These are phyloP conservation scores for Euphrasia arctica DNA, from an alignment of 305 asterid genomes.

Conservation along the genomic window DNA sequence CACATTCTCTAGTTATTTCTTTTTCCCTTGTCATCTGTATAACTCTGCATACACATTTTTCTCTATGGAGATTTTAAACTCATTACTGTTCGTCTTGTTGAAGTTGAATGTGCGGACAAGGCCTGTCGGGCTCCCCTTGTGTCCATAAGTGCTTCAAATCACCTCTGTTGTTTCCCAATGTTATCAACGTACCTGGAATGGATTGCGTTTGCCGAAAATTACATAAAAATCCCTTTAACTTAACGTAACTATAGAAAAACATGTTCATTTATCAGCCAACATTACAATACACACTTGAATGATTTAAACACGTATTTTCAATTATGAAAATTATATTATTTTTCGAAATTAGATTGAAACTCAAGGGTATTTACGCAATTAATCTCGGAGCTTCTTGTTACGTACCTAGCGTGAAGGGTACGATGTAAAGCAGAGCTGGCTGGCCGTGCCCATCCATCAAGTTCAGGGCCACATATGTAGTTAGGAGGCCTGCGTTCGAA, in stretches of 20 bases:
- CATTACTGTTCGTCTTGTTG: conserved; percentile 32
- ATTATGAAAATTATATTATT: too few relatives aligned
- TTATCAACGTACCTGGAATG: conserved; percentile 48
- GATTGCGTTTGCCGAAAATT: background rate
- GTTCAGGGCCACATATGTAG: conserved; percentile 65
- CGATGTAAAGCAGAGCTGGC: conserved; percentile 73
- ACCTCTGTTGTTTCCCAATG: conserved; percentile 50
- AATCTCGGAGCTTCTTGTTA: background rate
- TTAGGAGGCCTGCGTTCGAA: conserved; percentile 47
- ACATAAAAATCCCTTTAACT: background rate
- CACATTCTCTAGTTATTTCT: background rate
- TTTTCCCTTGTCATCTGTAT: background rate
- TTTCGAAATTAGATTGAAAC: background rate
- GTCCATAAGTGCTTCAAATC: conserved; percentile 57
- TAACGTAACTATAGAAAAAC: too few relatives aligned
- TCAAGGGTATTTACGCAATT: background rate
- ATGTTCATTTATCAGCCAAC: background rate
- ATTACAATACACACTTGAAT: too few relatives aligned
- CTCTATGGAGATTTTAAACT: background rate
- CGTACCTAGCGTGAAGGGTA: conserved; percentile 61
- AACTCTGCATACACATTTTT: background rate
- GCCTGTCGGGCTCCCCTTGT: conserved; percentile 51
- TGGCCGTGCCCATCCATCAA: conserved; percentile 80
- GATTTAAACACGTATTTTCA: background rate
- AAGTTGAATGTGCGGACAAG: conserved; percentile 56